Evolutionary conservation across 805 yeast species (phyloP), one percentile per base, ranked within the genome.

Genomic region (Lipomyces starkeyi): DNA sequence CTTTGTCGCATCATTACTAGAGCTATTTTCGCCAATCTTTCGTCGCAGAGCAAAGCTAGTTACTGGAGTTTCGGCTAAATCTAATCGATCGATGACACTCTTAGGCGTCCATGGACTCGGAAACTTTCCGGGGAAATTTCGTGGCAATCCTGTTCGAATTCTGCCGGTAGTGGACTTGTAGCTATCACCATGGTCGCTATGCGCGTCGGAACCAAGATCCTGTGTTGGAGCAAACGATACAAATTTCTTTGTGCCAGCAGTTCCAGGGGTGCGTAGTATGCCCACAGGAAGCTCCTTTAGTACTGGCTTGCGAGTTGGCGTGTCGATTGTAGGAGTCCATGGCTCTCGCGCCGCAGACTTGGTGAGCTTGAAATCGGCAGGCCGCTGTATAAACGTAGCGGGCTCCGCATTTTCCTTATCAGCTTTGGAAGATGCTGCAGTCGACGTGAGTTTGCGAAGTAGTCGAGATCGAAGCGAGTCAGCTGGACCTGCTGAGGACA

Each of bases 91-190:
- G 13, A 63, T 65, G 13, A 68, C 62, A 43, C 62, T 52, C 37
- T 67, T 63, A 4, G 72, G 72, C 6, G 72, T 69, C 68, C 66
- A 69, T 5, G 74, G 74, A 63, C 75, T 73, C 2, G 75, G 75
- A 53, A 73, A 72, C 49, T 71, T 72, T 14, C 75, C 75, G 2
- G 74, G 74, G 63, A 67, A 73, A 35, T 69, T 60, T 14, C 57
- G 43, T 3, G 74, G 74, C 13, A 73, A 60, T 6, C 74, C 74
- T 20, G 74, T 67, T 52, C 67, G 62, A 13, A 70, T 56, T 22
- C 68, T 40, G n/a, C 40, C 29, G 2, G 37, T 55, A 34, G 29
- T 43, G 7, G 49, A 27, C 14, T 27, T 62, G 56, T 35, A 14
- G 8, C 54, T 59, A 14, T n/a, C n/a, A 13, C 17, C 47, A 34